These are phyloP conservation scores for Mucor ambiguus DNA, from an alignment of 371 early-diverging fungal species.

Conservation along the genomic window DNA sequence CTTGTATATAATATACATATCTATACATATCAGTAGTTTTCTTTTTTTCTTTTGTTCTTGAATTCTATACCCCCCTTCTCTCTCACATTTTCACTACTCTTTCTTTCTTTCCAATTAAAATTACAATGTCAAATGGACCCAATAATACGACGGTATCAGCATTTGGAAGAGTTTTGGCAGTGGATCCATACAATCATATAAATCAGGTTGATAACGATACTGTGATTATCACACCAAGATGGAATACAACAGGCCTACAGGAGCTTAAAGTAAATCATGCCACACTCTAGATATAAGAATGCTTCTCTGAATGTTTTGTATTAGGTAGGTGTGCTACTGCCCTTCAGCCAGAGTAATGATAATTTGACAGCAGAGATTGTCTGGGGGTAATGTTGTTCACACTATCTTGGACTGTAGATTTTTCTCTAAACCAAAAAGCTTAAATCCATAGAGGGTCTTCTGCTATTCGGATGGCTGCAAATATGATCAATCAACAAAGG, in stretches of 20 bases:
- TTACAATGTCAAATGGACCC: constrained; percentile 14
- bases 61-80: neutral
- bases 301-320: neutral
- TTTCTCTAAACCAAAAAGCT: neutral
- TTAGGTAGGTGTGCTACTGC: constrained; percentile 43
- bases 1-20: neutral
- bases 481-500: constrained; percentile 49
- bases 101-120: neutral
- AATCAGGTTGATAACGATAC: constrained; percentile 38
- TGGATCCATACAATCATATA: constrained; percentile 29
- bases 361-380: constrained; percentile 44
- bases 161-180: constrained; percentile 27
- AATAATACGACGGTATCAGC: constrained; percentile 16
- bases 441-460: constrained; percentile 47
- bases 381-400: constrained; percentile 35
- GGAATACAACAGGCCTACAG: constrained; percentile 29
- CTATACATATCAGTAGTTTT: neutral
- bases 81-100: neutral
- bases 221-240: constrained; percentile 29
- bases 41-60: neutral
- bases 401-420: neutral
- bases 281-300: neutral
- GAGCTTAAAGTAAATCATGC: constrained; percentile 33
- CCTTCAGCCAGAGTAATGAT: constrained; percentile 41
- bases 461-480: constrained; percentile 55